Percentiles rank a stretch among this genome's conserved stretches.
Evolutionary conservation across 768 basidiomycete genomes (phyloP).

Genomic region (Hericium rajendrae): DNA sequence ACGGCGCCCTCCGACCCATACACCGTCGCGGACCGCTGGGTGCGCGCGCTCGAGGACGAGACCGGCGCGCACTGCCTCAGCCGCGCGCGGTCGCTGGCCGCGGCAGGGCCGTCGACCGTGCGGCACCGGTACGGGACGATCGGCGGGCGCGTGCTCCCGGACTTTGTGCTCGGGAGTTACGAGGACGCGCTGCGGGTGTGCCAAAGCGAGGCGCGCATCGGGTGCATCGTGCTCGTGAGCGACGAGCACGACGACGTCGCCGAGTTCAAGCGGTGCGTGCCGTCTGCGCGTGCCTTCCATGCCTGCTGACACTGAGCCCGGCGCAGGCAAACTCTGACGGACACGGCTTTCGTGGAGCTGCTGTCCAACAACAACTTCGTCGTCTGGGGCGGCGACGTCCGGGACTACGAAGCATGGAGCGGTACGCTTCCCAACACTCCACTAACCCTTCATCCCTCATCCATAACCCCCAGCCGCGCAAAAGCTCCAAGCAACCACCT

Average conservation of each 20-base stretch:
- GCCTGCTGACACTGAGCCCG: too few relatives aligned
- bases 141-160: slow-evolving; percentile 54
- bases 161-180: slow-evolving; percentile 75
- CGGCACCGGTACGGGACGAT: slow-evolving; percentile 15
- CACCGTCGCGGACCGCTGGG: slow-evolving; percentile 66
- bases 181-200: slow-evolving; percentile 67
- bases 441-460: neutral
- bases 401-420: slow-evolving; percentile 74
- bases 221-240: slow-evolving; percentile 76
- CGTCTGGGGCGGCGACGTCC: slow-evolving; percentile 90
- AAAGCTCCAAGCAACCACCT: slow-evolving; percentile 81
- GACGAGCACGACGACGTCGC: slow-evolving; percentile 85
- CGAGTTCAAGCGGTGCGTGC: slow-evolving; percentile 79
- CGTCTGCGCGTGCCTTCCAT: too few relatives aligned
- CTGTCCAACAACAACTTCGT: slow-evolving; percentile 68
- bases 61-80: slow-evolving; percentile 64
- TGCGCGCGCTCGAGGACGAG: slow-evolving; percentile 75
- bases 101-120: slow-evolving; percentile 34
- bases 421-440: slow-evolving; percentile 28
- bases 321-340: slow-evolving; percentile 62
- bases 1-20: slow-evolving; percentile 29
- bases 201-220: slow-evolving; percentile 62
- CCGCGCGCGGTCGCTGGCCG: slow-evolving; percentile 24
- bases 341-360: slow-evolving; percentile 56
- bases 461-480: slow-evolving; percentile 37